Evolutionary conservation across 139 green algal genomes (phyloP).

Genomic region (Chlorella vulgaris): DNA sequence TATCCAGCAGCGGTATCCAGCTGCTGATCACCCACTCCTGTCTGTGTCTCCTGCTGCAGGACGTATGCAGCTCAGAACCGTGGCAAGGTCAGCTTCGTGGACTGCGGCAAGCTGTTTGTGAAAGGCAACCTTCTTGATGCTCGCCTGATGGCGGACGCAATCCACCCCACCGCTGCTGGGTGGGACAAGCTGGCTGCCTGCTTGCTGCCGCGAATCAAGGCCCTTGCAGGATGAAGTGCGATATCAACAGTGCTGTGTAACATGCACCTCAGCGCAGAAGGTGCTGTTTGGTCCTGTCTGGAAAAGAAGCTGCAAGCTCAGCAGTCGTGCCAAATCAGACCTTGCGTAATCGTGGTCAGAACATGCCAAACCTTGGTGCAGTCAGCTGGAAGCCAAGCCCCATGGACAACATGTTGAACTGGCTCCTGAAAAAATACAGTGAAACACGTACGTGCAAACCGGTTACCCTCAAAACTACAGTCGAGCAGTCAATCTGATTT

Average conservation of each 20-base stretch:
- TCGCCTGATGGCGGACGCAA: slow-evolving; percentile 6
- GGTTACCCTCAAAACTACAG: no score
- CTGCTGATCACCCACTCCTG: neutral
- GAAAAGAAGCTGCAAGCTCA: no score
- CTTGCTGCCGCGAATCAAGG: neutral
- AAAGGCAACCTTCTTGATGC: neutral
- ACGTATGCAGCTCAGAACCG: neutral
- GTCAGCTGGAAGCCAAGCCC: no score
- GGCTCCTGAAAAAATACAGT: no score
- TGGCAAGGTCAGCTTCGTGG: neutral
- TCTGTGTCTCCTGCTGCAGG: neutral
- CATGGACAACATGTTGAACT: no score
- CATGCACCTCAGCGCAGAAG: neutral
- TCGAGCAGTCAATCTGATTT: neutral
- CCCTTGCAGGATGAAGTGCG: neutral
- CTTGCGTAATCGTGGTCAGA: no score
- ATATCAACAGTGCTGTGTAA: neutral
- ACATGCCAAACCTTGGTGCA: no score
- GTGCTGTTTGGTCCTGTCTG: no score
- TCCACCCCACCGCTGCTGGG: slow-evolving; percentile 15
- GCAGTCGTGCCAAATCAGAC: no score
- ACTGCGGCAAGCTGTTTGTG: slow-evolving; percentile 11
- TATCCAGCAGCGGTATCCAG: neutral
- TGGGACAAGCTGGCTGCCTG: slow-evolving; percentile 21
- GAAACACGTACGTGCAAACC: no score